A percentile compares a stretch with the other conserved stretches of the same genome.
These are phyloP conservation scores for Leptomonas pyrrhocoris DNA, from an alignment of 208 protist genomes.

Conservation along the genomic window DNA sequence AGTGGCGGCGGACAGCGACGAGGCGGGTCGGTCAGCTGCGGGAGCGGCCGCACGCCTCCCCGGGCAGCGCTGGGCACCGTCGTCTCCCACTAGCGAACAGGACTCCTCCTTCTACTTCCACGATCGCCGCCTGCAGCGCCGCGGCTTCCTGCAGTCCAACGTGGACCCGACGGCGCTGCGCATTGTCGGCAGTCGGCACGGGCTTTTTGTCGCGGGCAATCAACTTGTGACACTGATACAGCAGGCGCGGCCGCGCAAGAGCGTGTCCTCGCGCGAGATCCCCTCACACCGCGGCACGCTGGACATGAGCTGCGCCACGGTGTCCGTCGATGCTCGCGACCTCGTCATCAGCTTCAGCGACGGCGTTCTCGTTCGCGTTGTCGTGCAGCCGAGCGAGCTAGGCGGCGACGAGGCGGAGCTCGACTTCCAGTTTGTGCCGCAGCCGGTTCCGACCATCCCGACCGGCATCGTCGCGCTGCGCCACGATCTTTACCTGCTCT, in stretches of 20 bases:
- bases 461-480: conserved; percentile 28
- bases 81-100: conserved; percentile 1
- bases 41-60: neutral
- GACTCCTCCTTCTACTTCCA: neutral
- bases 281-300: conserved; percentile 15
- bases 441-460: conserved; percentile 30
- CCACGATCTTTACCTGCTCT: conserved; percentile 45
- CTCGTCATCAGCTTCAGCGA: conserved; percentile 41
- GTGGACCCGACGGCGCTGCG: conserved; percentile 60
- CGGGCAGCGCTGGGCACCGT: conserved; percentile 12
- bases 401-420: conserved; percentile 21
- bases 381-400: neutral
- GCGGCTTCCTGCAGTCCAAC: conserved; percentile 50
- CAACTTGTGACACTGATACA: conserved; percentile 58
- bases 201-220: conserved; percentile 69
- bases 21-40: neutral
- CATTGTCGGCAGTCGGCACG: conserved; percentile 47
- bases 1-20: neutral
- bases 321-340: conserved; percentile 16
- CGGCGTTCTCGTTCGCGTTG: conserved; percentile 31
- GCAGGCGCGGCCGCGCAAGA: conserved; percentile 30
- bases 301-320: conserved; percentile 29
- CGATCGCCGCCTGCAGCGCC: conserved; percentile 20
- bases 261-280: conserved; percentile 28
- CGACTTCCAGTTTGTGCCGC: conserved; percentile 33